Percentiles rank a stretch among this genome's conserved stretches.
These are phyloP conservation scores for Lachancea quebecensis DNA, from an alignment of 805 yeast species.

Conservation along the genomic window DNA sequence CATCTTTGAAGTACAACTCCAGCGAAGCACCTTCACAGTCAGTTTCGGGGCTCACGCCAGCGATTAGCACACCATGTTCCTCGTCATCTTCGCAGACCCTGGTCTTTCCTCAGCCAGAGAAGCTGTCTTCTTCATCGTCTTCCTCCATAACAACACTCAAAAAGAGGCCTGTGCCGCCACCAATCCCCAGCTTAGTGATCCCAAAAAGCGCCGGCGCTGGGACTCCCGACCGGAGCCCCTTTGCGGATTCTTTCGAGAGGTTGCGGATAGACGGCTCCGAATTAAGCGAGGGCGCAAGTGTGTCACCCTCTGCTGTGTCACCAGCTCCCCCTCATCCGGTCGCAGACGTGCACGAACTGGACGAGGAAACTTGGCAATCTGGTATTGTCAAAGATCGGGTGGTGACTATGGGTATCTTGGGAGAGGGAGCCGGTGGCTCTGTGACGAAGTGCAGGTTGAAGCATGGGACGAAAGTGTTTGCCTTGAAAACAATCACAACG, in stretches of 20 bases:
- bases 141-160: constrained; percentile 11
- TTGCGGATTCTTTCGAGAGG: not conserved
- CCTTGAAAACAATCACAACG: constrained; percentile 53
- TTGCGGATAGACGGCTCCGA: not conserved
- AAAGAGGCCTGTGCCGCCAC: constrained; percentile 29
- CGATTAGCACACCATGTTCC: constrained; percentile 19
- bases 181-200: constrained; percentile 9
- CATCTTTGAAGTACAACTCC: constrained; percentile 21
- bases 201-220: constrained; percentile 8
- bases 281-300: not conserved
- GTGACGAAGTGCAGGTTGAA: constrained; percentile 71
- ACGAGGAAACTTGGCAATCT: constrained; percentile 69
- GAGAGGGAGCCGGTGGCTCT: constrained; percentile 94
- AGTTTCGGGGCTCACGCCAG: not conserved
- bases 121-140: constrained; percentile 17
- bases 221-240: constrained; percentile 2
- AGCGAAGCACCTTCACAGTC: constrained; percentile 2
- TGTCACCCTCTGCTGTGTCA: not conserved
- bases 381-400: constrained; percentile 49
- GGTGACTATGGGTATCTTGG: constrained; percentile 61
- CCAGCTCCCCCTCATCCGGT: not conserved
- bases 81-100: constrained; percentile 22
- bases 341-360: constrained; percentile 47
- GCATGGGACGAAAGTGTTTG: constrained; percentile 62
- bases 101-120: constrained; percentile 10